Evolutionary conservation across 140 eudicot species (phyloP), one percentile per base, ranked within the genome.

Genomic region (Ambrosia hybrid): DNA sequence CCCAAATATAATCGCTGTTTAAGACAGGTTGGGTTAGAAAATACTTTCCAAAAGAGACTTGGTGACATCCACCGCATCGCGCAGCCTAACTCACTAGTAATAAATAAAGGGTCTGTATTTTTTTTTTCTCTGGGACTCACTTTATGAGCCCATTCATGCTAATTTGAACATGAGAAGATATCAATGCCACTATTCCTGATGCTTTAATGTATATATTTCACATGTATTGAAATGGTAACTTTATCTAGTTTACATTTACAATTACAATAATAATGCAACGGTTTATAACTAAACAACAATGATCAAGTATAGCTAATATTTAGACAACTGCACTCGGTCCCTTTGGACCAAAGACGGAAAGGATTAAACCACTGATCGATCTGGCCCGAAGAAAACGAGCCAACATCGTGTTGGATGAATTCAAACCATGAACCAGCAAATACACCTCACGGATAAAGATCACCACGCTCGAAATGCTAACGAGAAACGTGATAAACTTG

Each of bases 361-460:
- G 8, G 6, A 63, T 55, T 36, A 73, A 63, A 63, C 64, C 30
- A 7, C 70, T 48, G 65, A 12, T n/a, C n/a, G n/a, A 48, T 76
- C 36, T 68, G 34, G 7, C n/a, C 75, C 15, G 45, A 48, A 76
- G 37, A 68, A 48, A 12, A 58, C 7, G 70, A 68, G 51, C 13
- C 70, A 59, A 12, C 55, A 46, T 59, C 48, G 37, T 16, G 46
- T 68, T 75, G 4, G 30, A 39, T 37, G 56, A 30, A 16, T 12
- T 68, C 1, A 26, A 36, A 49, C 74, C 69, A 68, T 10, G 11
- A 68, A 48, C 52, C 63, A n/a, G 57, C 14, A 26, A 4, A 48
- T 36, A 46, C 52, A 36, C 69, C 74, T 76, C 69, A 58, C 63
- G 80, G 49, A 68, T 6, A 17, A 58, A 9, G 63, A 76, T 11